A percentile compares a stretch with the other conserved stretches of the same genome.
Conservation (phyloP, 352 stramenopile species). For the Saprolegnia parasitica region DNA sequence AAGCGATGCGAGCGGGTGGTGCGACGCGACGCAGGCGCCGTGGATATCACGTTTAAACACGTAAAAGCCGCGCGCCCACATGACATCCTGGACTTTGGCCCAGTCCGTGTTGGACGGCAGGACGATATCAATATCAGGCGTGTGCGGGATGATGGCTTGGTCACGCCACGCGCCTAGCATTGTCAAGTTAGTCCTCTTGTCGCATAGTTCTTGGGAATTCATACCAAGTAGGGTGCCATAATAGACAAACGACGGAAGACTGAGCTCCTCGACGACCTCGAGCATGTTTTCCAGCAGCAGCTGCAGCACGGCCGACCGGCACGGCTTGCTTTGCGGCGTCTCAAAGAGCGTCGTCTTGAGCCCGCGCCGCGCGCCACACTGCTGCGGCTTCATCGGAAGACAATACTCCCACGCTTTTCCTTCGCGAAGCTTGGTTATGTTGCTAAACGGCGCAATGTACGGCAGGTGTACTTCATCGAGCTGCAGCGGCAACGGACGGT, state of each 20-base stretch:
- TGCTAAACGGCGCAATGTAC: neutral
- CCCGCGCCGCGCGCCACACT: neutral
- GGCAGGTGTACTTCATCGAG: neutral
- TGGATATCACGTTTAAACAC: constrained; percentile 9
- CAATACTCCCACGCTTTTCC: constrained; percentile 1
- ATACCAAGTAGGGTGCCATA: constrained; percentile 7
- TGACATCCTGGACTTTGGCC: neutral
- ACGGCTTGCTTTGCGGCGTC: neutral
- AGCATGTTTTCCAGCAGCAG: constrained; percentile 8
- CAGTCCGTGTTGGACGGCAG: constrained; percentile 1
- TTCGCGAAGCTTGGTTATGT: neutral
- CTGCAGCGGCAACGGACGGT: neutral
- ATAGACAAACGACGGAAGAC: constrained; percentile 2
- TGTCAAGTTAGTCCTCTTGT: neutral
- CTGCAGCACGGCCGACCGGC: constrained; percentile 3
- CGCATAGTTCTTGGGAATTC: neutral
- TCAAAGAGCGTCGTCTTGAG: neutral
- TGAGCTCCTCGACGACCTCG: constrained; percentile 2
- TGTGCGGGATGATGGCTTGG: constrained; percentile 7
- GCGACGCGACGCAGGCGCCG: neutral
- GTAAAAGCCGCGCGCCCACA: constrained; percentile 9
- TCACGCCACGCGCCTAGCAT: constrained; percentile 1
- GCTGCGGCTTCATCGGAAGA: neutral
- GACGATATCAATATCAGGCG: neutral
- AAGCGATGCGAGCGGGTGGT: constrained; percentile 1